Conservation (phyloP, 1,139 yeast species). For the Dujonia santamariae region DNA sequence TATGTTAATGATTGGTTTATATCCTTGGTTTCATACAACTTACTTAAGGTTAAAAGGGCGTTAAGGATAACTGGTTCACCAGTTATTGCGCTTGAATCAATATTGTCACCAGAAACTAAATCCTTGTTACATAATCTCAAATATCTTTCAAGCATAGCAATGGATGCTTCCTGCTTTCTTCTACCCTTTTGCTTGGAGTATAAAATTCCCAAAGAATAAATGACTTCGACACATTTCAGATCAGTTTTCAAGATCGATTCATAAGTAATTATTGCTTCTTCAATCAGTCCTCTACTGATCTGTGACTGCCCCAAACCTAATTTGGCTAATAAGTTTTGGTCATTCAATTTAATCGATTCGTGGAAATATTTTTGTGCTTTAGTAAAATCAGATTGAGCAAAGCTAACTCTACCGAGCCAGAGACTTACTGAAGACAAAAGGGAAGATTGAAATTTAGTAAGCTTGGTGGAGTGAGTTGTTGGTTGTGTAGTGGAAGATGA, state of each 20-base stretch:
- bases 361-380: constrained; percentile 73
- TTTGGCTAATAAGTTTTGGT: constrained; percentile 62
- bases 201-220: constrained; percentile 71
- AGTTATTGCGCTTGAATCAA: constrained; percentile 18
- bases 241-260: constrained; percentile 69
- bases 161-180: constrained; percentile 48
- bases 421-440: constrained; percentile 75
- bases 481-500: constrained; percentile 8
- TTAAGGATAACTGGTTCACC: constrained; percentile 64
- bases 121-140: constrained; percentile 49
- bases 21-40: constrained; percentile 62
- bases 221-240: constrained; percentile 72
- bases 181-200: constrained; percentile 51
- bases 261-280: constrained; percentile 83
- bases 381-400: constrained; percentile 54
- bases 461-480: constrained; percentile 15
- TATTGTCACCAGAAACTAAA: constrained; percentile 18
- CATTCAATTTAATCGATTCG: constrained; percentile 64
- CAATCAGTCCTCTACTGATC: constrained; percentile 65
- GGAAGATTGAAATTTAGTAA: constrained; percentile 29
- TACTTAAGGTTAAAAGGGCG: constrained; percentile 67
- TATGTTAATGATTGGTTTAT: constrained; percentile 56
- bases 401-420: constrained; percentile 83
- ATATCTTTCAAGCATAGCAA: constrained; percentile 69
- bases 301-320: constrained; percentile 89